These are phyloP conservation scores for Neurospora tetrasperma DNA, from an alignment of 495 filamentous ascomycete species.

Conservation along the genomic window DNA sequence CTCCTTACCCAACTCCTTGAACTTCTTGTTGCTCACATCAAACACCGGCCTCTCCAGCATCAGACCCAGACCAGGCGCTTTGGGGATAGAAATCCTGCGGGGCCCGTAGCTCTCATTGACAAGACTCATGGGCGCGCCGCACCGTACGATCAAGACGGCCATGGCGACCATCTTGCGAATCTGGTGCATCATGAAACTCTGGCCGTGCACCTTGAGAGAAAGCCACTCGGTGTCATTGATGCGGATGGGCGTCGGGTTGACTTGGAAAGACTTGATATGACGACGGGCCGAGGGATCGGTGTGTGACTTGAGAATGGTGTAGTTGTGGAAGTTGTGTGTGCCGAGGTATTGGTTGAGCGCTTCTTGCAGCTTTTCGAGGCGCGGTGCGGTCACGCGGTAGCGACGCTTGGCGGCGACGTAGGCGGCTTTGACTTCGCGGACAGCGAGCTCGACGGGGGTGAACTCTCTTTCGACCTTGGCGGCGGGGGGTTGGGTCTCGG, in stretches of 20 bases:
- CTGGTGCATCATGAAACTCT: slow-evolving; percentile 99
- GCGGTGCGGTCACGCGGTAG: slow-evolving; percentile 66
- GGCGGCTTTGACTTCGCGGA: slow-evolving; percentile 67
- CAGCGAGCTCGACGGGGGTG: slow-evolving; percentile 46
- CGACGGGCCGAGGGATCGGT: slow-evolving; percentile 75
- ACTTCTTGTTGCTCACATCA: slow-evolving; percentile 64
- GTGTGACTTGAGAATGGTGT: slow-evolving; percentile 76
- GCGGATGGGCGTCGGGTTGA: slow-evolving; percentile 59
- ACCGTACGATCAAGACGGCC: slow-evolving; percentile 72
- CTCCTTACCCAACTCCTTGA: slow-evolving; percentile 42
- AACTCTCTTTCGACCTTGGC: slow-evolving; percentile 18
- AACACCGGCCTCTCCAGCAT: slow-evolving; percentile 88
- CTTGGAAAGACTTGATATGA: slow-evolving; percentile 79
- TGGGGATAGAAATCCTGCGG: slow-evolving; percentile 73
- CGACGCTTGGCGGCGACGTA: slow-evolving; percentile 66
- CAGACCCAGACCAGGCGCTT: slow-evolving; percentile 80
- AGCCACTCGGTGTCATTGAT: slow-evolving; percentile 93
- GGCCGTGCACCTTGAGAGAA: slow-evolving; percentile 88
- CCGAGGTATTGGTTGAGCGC: slow-evolving; percentile 63
- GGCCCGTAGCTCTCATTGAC: slow-evolving; percentile 60
- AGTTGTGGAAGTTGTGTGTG: slow-evolving; percentile 89
- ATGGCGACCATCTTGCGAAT: slow-evolving; percentile 98
- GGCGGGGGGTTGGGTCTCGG: neutral
- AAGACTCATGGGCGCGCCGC: slow-evolving; percentile 54
- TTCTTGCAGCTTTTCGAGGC: slow-evolving; percentile 61